phyloP scores from a whole-genome alignment of 257 asterid species.

The Solanum sejunctum region DNA sequence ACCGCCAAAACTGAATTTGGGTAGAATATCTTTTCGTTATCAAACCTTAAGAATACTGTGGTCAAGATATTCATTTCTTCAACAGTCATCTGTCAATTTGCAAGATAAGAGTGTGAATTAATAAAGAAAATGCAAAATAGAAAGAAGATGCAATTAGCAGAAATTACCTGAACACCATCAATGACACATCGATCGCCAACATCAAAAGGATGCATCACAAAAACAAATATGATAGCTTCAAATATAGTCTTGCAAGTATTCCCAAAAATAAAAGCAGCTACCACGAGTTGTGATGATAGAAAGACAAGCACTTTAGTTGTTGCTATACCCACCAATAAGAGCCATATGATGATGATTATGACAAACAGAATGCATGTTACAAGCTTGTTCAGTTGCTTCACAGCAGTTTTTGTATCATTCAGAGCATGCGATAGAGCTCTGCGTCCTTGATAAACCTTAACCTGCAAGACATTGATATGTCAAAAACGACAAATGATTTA shows the following conservation, averaged over 20 bases:
- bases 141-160: background rate
- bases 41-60: constrained; percentile 51
- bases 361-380: constrained; percentile 37
- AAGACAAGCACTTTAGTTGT: constrained; percentile 63
- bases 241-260: constrained; percentile 86
- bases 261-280: constrained; percentile 73
- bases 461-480: constrained; percentile 27
- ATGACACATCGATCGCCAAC: constrained; percentile 83
- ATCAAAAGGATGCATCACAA: constrained; percentile 86
- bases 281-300: constrained; percentile 71
- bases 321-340: constrained; percentile 63
- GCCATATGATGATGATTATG: constrained; percentile 54
- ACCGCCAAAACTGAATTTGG: constrained; percentile 76
- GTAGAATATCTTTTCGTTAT: constrained; percentile 57
- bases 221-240: constrained; percentile 71
- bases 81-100: constrained; percentile 49
- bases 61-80: constrained; percentile 86
- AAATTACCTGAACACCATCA: constrained; percentile 70
- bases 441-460: constrained; percentile 82
- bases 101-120: background rate
- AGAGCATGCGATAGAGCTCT: constrained; percentile 83
- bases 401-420: constrained; percentile 72
- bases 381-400: constrained; percentile 55
- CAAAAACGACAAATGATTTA: background rate
- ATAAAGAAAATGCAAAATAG: background rate